These are phyloP conservation scores for Polyporus tsugae DNA, from an alignment of 1,284 basidiomycete genomes.

Conservation along the genomic window DNA sequence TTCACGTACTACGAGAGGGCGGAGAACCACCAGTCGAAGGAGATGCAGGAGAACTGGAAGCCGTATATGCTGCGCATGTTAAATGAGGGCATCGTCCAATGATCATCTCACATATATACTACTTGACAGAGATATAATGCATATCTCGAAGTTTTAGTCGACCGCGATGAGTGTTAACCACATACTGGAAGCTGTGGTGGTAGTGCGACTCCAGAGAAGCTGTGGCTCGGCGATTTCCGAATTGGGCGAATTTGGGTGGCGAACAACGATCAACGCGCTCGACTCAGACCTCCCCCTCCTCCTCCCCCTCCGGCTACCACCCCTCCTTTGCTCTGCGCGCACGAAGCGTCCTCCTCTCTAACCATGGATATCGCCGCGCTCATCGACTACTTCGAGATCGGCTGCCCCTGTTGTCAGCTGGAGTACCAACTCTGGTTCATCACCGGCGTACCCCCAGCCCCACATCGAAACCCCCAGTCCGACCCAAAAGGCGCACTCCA, in stretches of 20 bases:
- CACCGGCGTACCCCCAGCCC: conserved; percentile 24
- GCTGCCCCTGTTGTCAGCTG: conserved; percentile 24
- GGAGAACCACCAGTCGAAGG: conserved; percentile 20
- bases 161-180: not conserved
- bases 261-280: not conserved
- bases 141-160: not conserved
- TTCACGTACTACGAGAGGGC: conserved; percentile 19
- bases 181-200: not conserved
- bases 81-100: conserved; percentile 32
- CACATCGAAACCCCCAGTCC: conserved; percentile 17
- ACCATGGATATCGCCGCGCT: conserved; percentile 19
- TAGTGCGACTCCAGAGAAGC: not conserved
- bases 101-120: not conserved
- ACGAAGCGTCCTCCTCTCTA: not conserved
- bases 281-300: too few species aligned
- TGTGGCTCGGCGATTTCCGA: not conserved
- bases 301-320: not conserved
- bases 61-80: conserved; percentile 29
- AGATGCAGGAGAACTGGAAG: conserved; percentile 29
- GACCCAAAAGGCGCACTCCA: conserved; percentile 27
- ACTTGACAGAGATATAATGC: not conserved
- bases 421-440: conserved; percentile 25
- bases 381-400: conserved; percentile 22
- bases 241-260: not conserved
- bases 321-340: not conserved